phyloP scores from a whole-genome alignment of 164 flowering plant genomes.

The Tetracentron sinense region DNA sequence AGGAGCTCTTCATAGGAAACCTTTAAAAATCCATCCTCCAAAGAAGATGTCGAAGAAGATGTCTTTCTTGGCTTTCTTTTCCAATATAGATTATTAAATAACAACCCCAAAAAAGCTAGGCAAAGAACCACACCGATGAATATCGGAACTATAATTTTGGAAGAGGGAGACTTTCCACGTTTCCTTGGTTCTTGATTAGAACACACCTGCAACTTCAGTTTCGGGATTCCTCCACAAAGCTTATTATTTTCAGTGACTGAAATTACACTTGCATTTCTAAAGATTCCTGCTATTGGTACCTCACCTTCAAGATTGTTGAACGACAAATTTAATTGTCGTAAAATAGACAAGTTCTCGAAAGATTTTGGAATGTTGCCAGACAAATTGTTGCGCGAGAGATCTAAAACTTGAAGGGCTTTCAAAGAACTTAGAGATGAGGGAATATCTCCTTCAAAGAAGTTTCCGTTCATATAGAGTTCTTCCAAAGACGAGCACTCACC shows the following conservation, averaged over 20 bases:
- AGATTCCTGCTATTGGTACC: neutral
- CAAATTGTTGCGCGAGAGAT: neutral
- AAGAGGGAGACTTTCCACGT: neutral
- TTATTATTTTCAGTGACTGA: neutral
- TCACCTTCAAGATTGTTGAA: neutral
- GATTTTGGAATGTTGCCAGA: constrained; percentile 6
- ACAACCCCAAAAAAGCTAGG: too few relatives aligned
- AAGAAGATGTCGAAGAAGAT: neutral
- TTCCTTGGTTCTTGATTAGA: neutral
- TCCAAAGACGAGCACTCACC: neutral
- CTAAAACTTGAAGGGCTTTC: neutral
- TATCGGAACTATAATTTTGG: neutral
- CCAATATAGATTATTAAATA: too few relatives aligned
- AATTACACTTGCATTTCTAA: too few relatives aligned
- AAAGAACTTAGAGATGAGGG: neutral
- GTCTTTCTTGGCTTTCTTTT: neutral
- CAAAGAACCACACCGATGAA: too few relatives aligned
- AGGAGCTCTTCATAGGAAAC: neutral
- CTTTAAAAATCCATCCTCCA: neutral
- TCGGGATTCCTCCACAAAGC: neutral
- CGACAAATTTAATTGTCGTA: neutral
- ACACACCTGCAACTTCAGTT: neutral
- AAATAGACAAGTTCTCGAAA: neutral
- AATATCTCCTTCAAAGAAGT: neutral
- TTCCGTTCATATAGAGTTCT: neutral